These are phyloP conservation scores for Fusarium ramigenum DNA, from an alignment of 2,329 filamentous ascomycete genomes.

Conservation along the genomic window DNA sequence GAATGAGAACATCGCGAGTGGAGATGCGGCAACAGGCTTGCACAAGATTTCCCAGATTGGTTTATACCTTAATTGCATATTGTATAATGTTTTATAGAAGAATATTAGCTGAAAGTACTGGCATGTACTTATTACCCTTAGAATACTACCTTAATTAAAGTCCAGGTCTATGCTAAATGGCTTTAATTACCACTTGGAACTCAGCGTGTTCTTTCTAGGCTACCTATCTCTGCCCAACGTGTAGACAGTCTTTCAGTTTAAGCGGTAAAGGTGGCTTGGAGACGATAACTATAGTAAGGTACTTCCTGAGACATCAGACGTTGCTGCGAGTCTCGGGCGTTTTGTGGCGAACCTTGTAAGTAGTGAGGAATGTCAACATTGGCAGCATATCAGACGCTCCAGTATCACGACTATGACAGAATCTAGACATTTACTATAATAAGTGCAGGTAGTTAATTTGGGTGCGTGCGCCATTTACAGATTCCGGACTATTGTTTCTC, in stretches of 20 bases:
- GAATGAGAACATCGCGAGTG: background rate
- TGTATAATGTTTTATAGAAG: background rate
- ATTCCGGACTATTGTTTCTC: background rate
- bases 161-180: background rate
- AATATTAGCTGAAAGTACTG: background rate
- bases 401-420: accelerated
- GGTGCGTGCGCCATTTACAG: background rate
- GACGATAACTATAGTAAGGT: background rate
- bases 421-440: background rate
- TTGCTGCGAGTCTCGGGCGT: background rate
- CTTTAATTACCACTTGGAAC: background rate
- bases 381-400: background rate
- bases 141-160: background rate
- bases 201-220: background rate
- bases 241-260: background rate
- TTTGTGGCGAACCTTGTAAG: too few relatives aligned
- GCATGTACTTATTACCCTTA: background rate
- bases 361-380: too few relatives aligned
- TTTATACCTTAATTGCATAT: background rate
- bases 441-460: accelerated
- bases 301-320: background rate
- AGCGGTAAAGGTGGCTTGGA: background rate
- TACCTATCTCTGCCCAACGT: background rate
- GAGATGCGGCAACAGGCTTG: background rate
- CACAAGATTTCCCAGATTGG: background rate